Evolutionary conservation across 306 rosid genomes (phyloP), one percentile per base, ranked within the genome.

Genomic region (Lupinus albus): DNA sequence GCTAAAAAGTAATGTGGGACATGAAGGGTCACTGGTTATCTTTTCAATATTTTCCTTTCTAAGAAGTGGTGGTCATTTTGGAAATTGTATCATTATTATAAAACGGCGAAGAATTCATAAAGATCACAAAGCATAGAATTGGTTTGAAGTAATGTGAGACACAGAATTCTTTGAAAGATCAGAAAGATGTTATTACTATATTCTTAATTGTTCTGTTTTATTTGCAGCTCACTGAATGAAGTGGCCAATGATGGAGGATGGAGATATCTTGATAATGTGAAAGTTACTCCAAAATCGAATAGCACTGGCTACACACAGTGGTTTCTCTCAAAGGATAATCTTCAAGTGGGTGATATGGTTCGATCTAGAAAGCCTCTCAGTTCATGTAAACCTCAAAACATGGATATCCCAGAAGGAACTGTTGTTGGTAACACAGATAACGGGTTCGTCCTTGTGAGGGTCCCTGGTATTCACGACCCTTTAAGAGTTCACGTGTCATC

Each of bases 391-490:
- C 72, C 83, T 46, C 89, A 83, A 75, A 89, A 71, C 81, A 92
- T 86, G 95, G 73, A 80, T 46, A 83, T 92, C 64, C 88, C 95
- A 1, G 98, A 84, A 62, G 98, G 93, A 87, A 86, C 74, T 47
- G 78, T 92, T 45, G 93, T 88, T 60, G 91, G 98, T 6, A 82
- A 80, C 33, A 46, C 84, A 3, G 96, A 81, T 62, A 72, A 77
- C 8, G 80, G 86, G 21, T 86, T 84, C 63, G 88, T 85, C 41
- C 78, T 92, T 51, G 91, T 89, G 73, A 83, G 89, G 78, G 80
- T 92, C 70, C 98, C 81, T 4, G 95, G 96, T 6, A 77, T 87
- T 74, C 91, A 89, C 6, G 95, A 92, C 77, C 98, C 95, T 3
- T 14, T 80, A 39, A 87, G 96, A 80, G 76, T 92, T 55, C 92